These are phyloP conservation scores for Alternaria tenuissima DNA, from an alignment of 2,329 filamentous ascomycete genomes.

Conservation along the genomic window DNA sequence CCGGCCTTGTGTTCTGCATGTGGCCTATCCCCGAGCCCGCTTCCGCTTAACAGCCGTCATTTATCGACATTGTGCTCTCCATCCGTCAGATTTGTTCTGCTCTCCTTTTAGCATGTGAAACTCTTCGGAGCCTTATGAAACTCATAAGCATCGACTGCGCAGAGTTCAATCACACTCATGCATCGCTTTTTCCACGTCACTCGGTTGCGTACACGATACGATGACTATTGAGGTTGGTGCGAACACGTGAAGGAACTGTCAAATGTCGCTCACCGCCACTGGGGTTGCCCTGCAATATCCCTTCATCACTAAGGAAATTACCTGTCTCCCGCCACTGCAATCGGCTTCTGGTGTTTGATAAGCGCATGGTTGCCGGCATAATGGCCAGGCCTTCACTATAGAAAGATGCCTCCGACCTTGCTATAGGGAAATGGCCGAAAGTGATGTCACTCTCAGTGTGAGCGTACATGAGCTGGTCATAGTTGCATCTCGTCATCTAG, in stretches of 20 bases:
- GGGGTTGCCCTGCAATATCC: constrained; percentile 19
- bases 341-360: constrained; percentile 7
- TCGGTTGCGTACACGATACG: neutral
- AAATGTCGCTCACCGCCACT: constrained; percentile 20
- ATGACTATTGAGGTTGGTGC: constrained; percentile 17
- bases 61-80: constrained; percentile 27
- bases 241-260: constrained; percentile 13
- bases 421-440: neutral
- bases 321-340: constrained; percentile 2
- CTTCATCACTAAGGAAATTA: constrained; percentile 25
- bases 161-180: neutral
- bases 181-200: constrained; percentile 2
- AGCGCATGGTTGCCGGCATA: constrained; percentile 13
- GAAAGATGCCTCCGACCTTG: neutral
- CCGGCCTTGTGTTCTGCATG: constrained; percentile 29
- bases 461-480: neutral
- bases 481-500: neutral
- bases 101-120: constrained; percentile 12
- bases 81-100: constrained; percentile 7
- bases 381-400: neutral
- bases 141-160: constrained; percentile 3
- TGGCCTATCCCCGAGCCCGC: constrained; percentile 17
- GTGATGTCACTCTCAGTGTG: constrained; percentile 11
- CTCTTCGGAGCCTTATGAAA: constrained; percentile 1
- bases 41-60: constrained; percentile 17